Evolutionary conservation across 306 rosid species (phyloP).

Genomic region (Dryas drummondii): DNA sequence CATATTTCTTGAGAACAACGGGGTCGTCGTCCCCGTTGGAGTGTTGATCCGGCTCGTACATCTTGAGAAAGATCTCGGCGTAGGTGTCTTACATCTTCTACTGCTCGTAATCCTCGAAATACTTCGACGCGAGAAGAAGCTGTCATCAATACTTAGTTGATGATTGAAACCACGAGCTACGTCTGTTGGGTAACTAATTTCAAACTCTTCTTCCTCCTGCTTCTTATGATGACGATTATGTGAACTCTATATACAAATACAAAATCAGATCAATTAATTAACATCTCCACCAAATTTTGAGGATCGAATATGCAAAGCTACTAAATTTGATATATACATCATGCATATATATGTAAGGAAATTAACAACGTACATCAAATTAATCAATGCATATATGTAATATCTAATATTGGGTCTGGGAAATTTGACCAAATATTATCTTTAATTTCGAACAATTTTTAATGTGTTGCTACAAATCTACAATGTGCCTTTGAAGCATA

Average conservation of each 20-base stretch:
- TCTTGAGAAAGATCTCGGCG: slow-evolving; percentile 50
- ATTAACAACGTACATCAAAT: too few relatives aligned
- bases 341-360: background rate
- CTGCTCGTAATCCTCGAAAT: slow-evolving; percentile 34
- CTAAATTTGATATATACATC: background rate
- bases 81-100: slow-evolving; percentile 70
- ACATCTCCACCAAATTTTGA: too few relatives aligned
- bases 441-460: too few relatives aligned
- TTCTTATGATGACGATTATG: background rate
- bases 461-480: too few relatives aligned
- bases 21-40: slow-evolving; percentile 17
- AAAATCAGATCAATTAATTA: too few relatives aligned
- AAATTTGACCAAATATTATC: background rate
- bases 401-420: too few relatives aligned
- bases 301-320: too few relatives aligned
- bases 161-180: slow-evolving; percentile 8
- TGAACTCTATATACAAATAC: too few relatives aligned
- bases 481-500: too few relatives aligned
- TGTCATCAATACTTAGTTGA: slow-evolving; percentile 49
- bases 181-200: slow-evolving; percentile 33
- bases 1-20: background rate
- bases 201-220: slow-evolving; percentile 18
- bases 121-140: slow-evolving; percentile 36
- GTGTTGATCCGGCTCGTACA: slow-evolving; percentile 33
- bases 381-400: too few relatives aligned